A percentile compares a stretch with the other conserved stretches of the same genome.
Conservation (phyloP, 495 filamentous ascomycete genomes). For the Jackrogersella multiformis region DNA sequence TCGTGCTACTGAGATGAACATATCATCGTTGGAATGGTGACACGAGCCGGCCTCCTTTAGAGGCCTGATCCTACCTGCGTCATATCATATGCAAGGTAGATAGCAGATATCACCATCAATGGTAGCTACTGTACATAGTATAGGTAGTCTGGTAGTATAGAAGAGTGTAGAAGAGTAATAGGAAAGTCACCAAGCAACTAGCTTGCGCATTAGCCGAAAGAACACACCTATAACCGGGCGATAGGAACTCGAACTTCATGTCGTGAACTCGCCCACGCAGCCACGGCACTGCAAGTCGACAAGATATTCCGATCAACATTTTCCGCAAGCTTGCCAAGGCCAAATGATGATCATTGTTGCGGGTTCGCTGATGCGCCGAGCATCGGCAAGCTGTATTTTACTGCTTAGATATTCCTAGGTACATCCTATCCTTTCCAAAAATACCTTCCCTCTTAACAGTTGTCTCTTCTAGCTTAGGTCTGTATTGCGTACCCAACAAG, state of each 20-base stretch:
- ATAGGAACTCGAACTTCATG: slow-evolving; percentile 13
- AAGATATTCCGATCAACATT: slow-evolving; percentile 30
- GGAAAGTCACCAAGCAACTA: slow-evolving; percentile 15
- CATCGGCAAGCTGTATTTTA: slow-evolving; percentile 35
- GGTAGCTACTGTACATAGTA: no score
- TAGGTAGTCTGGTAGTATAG: no score
- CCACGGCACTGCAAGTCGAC: background rate
- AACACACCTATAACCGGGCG: background rate
- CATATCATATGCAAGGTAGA: slow-evolving; percentile 27
- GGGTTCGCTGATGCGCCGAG: slow-evolving; percentile 33
- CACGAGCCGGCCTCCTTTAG: slow-evolving; percentile 31
- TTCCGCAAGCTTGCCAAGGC: slow-evolving; percentile 32
- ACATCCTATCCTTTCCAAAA: slow-evolving; percentile 13
- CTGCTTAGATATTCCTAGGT: slow-evolving; percentile 28
- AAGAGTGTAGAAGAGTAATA: background rate
- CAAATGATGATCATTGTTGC: slow-evolving; percentile 30
- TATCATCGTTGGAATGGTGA: slow-evolving; percentile 36
- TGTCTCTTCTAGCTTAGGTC: slow-evolving; percentile 22
- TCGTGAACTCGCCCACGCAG: background rate
- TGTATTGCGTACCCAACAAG: slow-evolving; percentile 28
- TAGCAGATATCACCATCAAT: background rate
- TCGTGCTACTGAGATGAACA: slow-evolving; percentile 30
- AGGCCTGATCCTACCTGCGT: slow-evolving; percentile 31
- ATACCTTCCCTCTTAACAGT: slow-evolving; percentile 16
- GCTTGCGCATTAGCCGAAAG: slow-evolving; percentile 17